phyloP scores from a whole-genome alignment of 2,329 filamentous ascomycete genomes.

The Exophiala sp. region DNA sequence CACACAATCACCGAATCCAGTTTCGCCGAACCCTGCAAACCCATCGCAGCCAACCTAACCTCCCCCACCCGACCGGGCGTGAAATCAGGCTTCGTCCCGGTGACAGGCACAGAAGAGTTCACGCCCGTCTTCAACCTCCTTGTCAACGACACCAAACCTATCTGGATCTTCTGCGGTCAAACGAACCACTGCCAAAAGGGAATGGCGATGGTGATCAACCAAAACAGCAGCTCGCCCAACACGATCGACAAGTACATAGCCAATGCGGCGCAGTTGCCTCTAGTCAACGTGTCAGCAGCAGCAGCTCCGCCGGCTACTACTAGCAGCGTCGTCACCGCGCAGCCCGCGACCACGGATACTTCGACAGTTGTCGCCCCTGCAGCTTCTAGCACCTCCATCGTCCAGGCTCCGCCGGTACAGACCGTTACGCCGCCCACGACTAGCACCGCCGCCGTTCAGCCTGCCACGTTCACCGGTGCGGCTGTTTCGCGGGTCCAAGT shows the following conservation, averaged over 20 bases:
- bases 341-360: constrained; percentile 1
- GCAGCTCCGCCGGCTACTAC: constrained; percentile 1
- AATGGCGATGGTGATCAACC: constrained; percentile 71
- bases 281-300: constrained; percentile 3
- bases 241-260: constrained; percentile 27
- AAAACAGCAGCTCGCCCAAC: constrained; percentile 21
- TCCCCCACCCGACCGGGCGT: constrained; percentile 43
- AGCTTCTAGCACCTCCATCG: neutral
- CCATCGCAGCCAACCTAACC: constrained; percentile 49
- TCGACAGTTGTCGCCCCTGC: constrained; percentile 1
- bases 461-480: constrained; percentile 26
- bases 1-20: constrained; percentile 74
- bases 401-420: constrained; percentile 5
- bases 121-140: constrained; percentile 65
- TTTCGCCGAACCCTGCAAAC: constrained; percentile 65
- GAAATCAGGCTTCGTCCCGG: constrained; percentile 51
- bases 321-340: neutral
- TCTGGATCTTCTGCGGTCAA: constrained; percentile 76
- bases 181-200: constrained; percentile 66
- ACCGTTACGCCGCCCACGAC: constrained; percentile 10
- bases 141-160: constrained; percentile 61
- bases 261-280: constrained; percentile 22
- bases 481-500: constrained; percentile 9
- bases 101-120: constrained; percentile 44
- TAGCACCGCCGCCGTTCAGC: constrained; percentile 6